These are phyloP conservation scores for Podospora sp. DNA, from an alignment of 495 filamentous ascomycete genomes.

Conservation along the genomic window DNA sequence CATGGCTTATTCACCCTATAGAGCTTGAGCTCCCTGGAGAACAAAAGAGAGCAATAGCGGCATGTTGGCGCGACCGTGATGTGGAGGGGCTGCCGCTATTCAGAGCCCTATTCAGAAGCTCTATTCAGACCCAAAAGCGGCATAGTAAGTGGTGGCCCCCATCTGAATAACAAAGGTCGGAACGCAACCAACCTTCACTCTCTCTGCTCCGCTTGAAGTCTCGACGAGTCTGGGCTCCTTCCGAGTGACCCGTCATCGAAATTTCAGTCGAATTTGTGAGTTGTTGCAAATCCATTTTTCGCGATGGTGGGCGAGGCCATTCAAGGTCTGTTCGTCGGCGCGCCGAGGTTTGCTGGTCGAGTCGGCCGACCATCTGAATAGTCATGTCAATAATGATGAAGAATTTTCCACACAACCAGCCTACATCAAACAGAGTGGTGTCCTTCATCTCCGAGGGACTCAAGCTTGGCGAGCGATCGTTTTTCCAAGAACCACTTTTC, in stretches of 20 bases:
- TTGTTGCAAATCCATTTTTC: neutral
- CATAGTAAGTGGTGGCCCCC: conserved; percentile 6
- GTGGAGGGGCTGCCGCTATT: conserved; percentile 11
- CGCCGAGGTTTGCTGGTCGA: neutral
- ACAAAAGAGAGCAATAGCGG: neutral
- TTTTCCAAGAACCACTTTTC: neutral
- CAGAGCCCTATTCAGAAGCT: conserved; percentile 35
- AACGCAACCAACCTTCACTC: neutral
- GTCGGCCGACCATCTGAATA: neutral
- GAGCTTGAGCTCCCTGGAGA: neutral
- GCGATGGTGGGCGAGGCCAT: neutral
- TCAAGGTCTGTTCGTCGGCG: neutral
- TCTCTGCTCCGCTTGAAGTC: neutral
- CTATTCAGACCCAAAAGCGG: conserved; percentile 42
- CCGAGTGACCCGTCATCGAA: neutral
- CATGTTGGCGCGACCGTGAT: conserved; percentile 5
- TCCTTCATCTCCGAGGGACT: neutral
- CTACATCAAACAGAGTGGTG: neutral
- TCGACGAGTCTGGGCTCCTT: neutral
- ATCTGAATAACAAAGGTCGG: conserved; percentile 1
- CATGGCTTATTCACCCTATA: conserved; percentile 20
- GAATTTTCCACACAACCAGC: neutral
- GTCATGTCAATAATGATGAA: neutral
- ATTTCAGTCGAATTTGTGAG: neutral
- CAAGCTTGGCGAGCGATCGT: neutral